Percentiles rank a stretch among this genome's conserved stretches.
Evolutionary conservation across 2,329 filamentous ascomycete species (phyloP).

Genomic region (Sordariomycetes sp.): DNA sequence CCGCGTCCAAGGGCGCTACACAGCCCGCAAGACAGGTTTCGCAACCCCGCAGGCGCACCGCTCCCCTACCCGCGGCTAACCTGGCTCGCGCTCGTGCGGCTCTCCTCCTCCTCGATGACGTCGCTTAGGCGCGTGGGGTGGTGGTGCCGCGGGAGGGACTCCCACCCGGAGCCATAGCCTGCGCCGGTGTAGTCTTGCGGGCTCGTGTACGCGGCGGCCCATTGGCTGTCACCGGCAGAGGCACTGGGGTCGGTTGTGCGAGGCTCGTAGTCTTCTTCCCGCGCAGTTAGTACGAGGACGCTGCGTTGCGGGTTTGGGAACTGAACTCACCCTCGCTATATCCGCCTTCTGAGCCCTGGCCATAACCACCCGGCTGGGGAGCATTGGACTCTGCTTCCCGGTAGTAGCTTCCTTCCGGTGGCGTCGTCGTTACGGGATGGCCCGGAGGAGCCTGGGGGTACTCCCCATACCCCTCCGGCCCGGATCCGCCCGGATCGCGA

Average conservation of each 20-base stretch:
- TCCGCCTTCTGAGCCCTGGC: conserved; percentile 42
- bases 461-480: conserved; percentile 9
- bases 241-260: conserved; percentile 24
- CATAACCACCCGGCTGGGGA: conserved; percentile 9
- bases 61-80: conserved; percentile 29
- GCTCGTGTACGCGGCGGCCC: conserved; percentile 26
- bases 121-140: conserved; percentile 84
- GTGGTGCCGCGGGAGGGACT: conserved; percentile 66
- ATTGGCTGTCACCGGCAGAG: conserved; percentile 23
- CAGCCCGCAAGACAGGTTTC: background rate
- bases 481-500: conserved; percentile 15
- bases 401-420: conserved; percentile 13
- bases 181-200: conserved; percentile 54
- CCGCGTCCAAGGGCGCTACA: background rate
- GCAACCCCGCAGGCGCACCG: background rate
- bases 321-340: conserved; percentile 46
- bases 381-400: conserved; percentile 11
- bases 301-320: background rate
- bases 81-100: conserved; percentile 61
- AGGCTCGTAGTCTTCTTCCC: conserved; percentile 38
- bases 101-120: conserved; percentile 77
- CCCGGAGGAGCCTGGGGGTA: conserved; percentile 29
- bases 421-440: conserved; percentile 17
- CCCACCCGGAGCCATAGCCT: conserved; percentile 63
- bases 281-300: background rate